These are phyloP conservation scores for Dicorynia guianensis DNA, from an alignment of 306 rosid genomes.

Conservation along the genomic window DNA sequence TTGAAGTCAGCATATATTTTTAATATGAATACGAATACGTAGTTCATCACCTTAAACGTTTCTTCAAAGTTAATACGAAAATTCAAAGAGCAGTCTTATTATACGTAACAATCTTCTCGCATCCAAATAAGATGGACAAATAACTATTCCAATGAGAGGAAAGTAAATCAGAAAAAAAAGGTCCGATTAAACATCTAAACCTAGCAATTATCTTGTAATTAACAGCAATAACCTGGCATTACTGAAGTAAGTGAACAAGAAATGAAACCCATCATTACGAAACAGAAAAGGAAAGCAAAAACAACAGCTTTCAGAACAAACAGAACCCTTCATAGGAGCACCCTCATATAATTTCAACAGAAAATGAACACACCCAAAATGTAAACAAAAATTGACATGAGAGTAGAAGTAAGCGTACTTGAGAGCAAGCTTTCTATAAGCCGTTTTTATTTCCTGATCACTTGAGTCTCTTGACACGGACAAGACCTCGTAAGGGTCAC, in stretches of 20 bases:
- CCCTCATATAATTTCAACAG: neutral
- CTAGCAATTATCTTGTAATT: neutral
- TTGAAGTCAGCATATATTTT: neutral
- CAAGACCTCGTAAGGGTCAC: conserved; percentile 94
- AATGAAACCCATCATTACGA: neutral
- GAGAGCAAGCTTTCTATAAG: conserved; percentile 95
- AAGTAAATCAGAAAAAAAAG: neutral
- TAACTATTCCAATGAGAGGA: neutral
- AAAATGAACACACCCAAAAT: neutral
- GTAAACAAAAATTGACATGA: neutral
- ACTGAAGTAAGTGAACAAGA: neutral
- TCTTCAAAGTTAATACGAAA: too few relatives aligned
- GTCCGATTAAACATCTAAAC: neutral
- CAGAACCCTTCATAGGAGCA: neutral
- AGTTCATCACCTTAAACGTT: neutral
- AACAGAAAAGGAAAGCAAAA: neutral
- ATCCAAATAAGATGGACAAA: neutral
- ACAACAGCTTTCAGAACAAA: conserved; percentile 29
- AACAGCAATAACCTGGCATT: conserved; percentile 11
- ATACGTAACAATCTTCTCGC: neutral
- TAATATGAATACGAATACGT: neutral
- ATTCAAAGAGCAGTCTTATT: neutral
- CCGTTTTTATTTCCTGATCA: conserved; percentile 94
- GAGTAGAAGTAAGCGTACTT: conserved; percentile 58
- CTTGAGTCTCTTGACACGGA: conserved; percentile 72